Evolutionary conservation across 163 green algal species (phyloP), one percentile per base, ranked within the genome.

Genomic region (Coccomyxa subellipsoidea): DNA sequence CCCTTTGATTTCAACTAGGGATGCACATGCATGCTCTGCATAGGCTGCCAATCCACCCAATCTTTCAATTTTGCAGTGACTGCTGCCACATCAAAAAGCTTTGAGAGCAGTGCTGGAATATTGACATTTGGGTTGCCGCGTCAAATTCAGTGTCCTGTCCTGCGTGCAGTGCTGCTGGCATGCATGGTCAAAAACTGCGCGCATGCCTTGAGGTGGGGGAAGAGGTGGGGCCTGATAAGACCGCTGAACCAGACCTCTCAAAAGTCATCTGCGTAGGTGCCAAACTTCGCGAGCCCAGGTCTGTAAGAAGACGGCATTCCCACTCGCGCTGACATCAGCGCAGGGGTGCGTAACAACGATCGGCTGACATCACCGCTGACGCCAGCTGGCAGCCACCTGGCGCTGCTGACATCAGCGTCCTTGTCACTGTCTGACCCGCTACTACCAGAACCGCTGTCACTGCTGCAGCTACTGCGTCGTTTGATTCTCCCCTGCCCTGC

Each of bases 121-220:
- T n/a, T n/a, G n/a, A n/a, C n/a, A n/a, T n/a, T n/a, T n/a, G n/a
- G n/a, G n/a, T n/a, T n/a, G n/a, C n/a, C n/a, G n/a, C n/a, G 66
- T 18, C 66, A 36, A 36, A 4, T 23, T 35, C 10, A 23, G 18
- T 32, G 29, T 7, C n/a, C n/a, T n/a, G n/a, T n/a, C n/a, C n/a
- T n/a, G n/a, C n/a, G n/a, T n/a, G n/a, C n/a, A n/a, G n/a, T n/a
- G n/a, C n/a, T n/a, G n/a, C n/a, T n/a, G n/a, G n/a, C n/a, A n/a
- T n/a, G n/a, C n/a, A n/a, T n/a, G n/a, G 10, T 73, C 21, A 32
- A 23, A 18, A 4, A 32, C 10, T 73, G 2, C 10, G 21, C 29
- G 66, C 21, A 23, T 8, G 32, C 96, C 94, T 99, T 99, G 39
- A 99, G 91, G 89, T 99, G 95, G 77, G 89, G 91, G 84, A 95